These are phyloP conservation scores for Clitopilus passeckerianus DNA, from an alignment of 768 basidiomycete species.

Conservation along the genomic window DNA sequence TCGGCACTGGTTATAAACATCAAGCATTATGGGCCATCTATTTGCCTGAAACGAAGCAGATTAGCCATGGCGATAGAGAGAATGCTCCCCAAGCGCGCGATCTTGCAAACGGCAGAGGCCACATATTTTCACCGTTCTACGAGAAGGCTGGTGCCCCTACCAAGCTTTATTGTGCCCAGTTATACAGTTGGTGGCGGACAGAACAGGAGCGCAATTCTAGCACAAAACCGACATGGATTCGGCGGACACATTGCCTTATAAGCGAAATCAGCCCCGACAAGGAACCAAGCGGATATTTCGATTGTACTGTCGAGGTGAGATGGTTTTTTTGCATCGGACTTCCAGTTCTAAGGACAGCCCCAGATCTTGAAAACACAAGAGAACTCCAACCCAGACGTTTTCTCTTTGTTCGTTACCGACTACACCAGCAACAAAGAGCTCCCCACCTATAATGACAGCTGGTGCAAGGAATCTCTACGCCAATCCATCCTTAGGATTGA, in stretches of 20 bases:
- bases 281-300: conserved; percentile 47
- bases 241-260: conserved; percentile 50
- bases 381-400: too few species aligned
- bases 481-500: conserved; percentile 47
- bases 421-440: conserved; percentile 44
- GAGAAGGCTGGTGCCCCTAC: conserved; percentile 29
- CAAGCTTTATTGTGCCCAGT: conserved; percentile 33
- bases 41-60: conserved; percentile 28
- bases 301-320: conserved; percentile 61
- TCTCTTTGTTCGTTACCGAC: conserved; percentile 60
- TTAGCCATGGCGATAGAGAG: conserved; percentile 31
- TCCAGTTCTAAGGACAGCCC: neutral
- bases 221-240: too few species aligned
- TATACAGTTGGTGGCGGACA: conserved; percentile 58
- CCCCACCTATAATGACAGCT: conserved; percentile 27
- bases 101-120: conserved; percentile 31
- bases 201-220: too few species aligned
- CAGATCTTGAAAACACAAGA: conserved; percentile 57
- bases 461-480: conserved; percentile 42
- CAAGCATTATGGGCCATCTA: conserved; percentile 54
- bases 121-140: conserved; percentile 39
- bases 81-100: conserved; percentile 28
- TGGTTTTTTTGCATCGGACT: neutral
- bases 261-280: conserved; percentile 42
- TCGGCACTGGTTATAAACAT: conserved; percentile 40